A percentile compares a stretch with the other conserved stretches of the same genome.
These are phyloP conservation scores for Nakaseomyces delphensis DNA, from an alignment of 1,139 yeast genomes.

Conservation along the genomic window DNA sequence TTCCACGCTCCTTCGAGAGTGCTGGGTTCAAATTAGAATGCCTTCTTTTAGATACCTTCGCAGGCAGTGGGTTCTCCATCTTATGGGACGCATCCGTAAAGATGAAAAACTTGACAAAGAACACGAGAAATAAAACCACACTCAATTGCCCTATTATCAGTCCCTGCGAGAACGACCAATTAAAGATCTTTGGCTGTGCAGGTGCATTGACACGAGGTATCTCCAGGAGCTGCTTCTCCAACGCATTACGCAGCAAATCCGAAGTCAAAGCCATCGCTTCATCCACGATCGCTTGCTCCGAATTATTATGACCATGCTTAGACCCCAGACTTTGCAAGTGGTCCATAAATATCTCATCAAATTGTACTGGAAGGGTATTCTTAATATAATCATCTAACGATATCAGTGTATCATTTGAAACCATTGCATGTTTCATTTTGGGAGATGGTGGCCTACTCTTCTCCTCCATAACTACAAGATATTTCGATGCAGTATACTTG, in stretches of 20 bases:
- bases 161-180: slow-evolving; percentile 70
- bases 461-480: too few relatives aligned
- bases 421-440: too few relatives aligned
- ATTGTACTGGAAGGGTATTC: slow-evolving; percentile 30
- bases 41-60: slow-evolving; percentile 20
- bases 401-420: slow-evolving; percentile 20
- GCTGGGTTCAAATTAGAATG: slow-evolving; percentile 23
- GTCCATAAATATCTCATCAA: slow-evolving; percentile 28
- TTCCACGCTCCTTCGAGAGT: slow-evolving; percentile 28
- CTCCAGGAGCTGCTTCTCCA: slow-evolving; percentile 3
- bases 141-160: slow-evolving; percentile 76
- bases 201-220: slow-evolving; percentile 3
- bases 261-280: slow-evolving; percentile 2
- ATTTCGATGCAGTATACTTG: too few relatives aligned
- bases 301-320: neutral
- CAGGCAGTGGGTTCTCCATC: slow-evolving; percentile 17
- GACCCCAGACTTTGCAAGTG: neutral
- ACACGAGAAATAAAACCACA: slow-evolving; percentile 62
- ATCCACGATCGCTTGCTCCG: slow-evolving; percentile 1
- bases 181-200: slow-evolving; percentile 1
- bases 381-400: slow-evolving; percentile 33
- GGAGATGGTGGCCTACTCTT: too few relatives aligned
- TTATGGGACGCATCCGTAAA: slow-evolving; percentile 52
- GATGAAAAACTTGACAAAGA: slow-evolving; percentile 78
- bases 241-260: slow-evolving; percentile 3